These are phyloP conservation scores for Talaromyces islandicus DNA, from an alignment of 2,329 filamentous ascomycete species.

Conservation along the genomic window DNA sequence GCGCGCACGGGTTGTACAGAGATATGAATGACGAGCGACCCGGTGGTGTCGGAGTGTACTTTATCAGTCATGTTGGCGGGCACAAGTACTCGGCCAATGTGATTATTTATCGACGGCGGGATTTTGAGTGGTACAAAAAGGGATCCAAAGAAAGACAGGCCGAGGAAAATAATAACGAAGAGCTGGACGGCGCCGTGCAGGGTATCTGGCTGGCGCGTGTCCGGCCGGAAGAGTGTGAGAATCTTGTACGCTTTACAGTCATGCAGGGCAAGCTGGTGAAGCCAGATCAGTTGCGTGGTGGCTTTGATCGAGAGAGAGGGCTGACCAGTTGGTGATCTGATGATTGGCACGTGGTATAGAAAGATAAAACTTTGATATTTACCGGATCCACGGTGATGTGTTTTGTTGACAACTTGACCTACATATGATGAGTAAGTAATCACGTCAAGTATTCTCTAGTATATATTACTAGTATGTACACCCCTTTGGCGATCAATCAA, in stretches of 20 bases:
- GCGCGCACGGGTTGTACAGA: constrained; percentile 75
- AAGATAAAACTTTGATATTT: not conserved
- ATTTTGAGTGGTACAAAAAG: constrained; percentile 30
- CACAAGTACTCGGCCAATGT: constrained; percentile 96
- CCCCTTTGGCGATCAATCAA: not conserved
- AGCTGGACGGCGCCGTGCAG: constrained; percentile 62
- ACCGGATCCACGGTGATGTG: not conserved
- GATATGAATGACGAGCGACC: constrained; percentile 84
- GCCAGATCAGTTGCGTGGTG: constrained; percentile 77
- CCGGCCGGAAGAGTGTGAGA: constrained; percentile 83
- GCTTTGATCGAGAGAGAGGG: constrained; percentile 77
- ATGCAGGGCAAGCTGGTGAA: constrained; percentile 92
- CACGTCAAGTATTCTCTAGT: too few species aligned
- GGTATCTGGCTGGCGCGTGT: constrained; percentile 91
- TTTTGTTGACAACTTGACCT: not conserved
- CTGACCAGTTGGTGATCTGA: constrained; percentile 72
- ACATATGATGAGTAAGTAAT: not conserved
- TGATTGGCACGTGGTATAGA: not conserved
- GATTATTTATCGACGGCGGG: constrained; percentile 72
- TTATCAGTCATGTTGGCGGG: constrained; percentile 91
- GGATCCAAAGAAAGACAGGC: constrained; percentile 12
- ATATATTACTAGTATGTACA: too few species aligned
- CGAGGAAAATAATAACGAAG: constrained; percentile 29
- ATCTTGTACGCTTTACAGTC: constrained; percentile 81
- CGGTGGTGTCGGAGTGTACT: constrained; percentile 91